Percentiles rank a stretch among this genome's conserved stretches.
phyloP scores from a whole-genome alignment of 331 rosid species.

The Dryas integrifolia region DNA sequence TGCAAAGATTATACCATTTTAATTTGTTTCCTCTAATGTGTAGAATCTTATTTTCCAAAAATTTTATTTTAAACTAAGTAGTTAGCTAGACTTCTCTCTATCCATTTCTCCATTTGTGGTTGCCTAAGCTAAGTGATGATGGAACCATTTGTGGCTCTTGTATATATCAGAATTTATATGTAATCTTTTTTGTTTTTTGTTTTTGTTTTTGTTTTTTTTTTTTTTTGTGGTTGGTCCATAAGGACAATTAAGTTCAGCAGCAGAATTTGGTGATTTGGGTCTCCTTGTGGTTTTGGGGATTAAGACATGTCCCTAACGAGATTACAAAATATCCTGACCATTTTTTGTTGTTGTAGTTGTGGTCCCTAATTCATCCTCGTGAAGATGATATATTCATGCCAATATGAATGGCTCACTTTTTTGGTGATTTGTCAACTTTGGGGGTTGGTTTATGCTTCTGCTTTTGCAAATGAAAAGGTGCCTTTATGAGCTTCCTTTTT shows the following conservation, averaged over 20 bases:
- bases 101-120: slow-evolving; percentile 1
- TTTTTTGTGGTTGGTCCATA: slow-evolving; percentile 14
- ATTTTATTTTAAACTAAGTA: neutral
- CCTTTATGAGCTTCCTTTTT: slow-evolving; percentile 25
- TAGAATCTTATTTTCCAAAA: neutral
- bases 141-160: slow-evolving; percentile 36
- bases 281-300: slow-evolving; percentile 28
- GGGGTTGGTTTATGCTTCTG: slow-evolving; percentile 42
- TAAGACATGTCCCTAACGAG: slow-evolving; percentile 24
- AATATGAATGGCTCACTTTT: slow-evolving; percentile 36
- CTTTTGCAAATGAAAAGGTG: slow-evolving; percentile 42
- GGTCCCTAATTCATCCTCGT: slow-evolving; percentile 46
- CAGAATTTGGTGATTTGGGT: slow-evolving; percentile 37
- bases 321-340: slow-evolving; percentile 32
- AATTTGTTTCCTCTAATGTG: slow-evolving; percentile 2
- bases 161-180: slow-evolving; percentile 13
- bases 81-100: slow-evolving; percentile 19
- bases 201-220: neutral
- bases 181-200: neutral
- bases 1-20: slow-evolving; percentile 18
- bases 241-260: slow-evolving; percentile 37
- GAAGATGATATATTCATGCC: slow-evolving; percentile 37
- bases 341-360: slow-evolving; percentile 26
- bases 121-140: slow-evolving; percentile 12
- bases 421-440: slow-evolving; percentile 42